Evolutionary conservation across 2,329 filamentous ascomycete species (phyloP).

Genomic region (Gnomoniopsis smithogilvyi): DNA sequence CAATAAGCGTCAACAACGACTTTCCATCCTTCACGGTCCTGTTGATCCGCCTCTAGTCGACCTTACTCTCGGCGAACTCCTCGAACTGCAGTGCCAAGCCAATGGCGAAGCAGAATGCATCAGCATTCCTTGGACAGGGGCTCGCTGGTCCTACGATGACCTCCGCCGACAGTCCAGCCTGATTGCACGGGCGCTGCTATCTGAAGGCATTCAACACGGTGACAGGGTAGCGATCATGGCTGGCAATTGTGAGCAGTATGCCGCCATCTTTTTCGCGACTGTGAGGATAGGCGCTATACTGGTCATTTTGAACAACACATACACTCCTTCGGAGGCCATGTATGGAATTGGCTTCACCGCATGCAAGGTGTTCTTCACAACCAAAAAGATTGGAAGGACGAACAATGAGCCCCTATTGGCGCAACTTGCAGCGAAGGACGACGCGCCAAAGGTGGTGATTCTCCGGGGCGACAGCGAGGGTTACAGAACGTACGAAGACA

Average conservation of each 20-base stretch:
- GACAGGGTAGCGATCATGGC: constrained; percentile 76
- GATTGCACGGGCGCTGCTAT: constrained; percentile 63
- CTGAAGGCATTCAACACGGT: constrained; percentile 63
- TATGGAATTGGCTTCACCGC: constrained; percentile 69
- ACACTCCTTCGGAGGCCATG: constrained; percentile 69
- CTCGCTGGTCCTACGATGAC: constrained; percentile 69
- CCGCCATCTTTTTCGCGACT: constrained; percentile 70
- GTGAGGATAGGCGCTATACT: constrained; percentile 65
- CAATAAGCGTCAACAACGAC: constrained; percentile 33
- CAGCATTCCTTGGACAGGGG: constrained; percentile 72
- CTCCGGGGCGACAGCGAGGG: constrained; percentile 51
- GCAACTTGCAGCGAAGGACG: constrained; percentile 44
- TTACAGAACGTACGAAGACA: constrained; percentile 58
- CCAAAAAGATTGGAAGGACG: constrained; percentile 62
- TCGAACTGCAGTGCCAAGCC: constrained; percentile 66
- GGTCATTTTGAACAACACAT: constrained; percentile 80
- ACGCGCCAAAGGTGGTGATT: constrained; percentile 54
- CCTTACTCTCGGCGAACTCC: constrained; percentile 68
- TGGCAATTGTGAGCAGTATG: constrained; percentile 78
- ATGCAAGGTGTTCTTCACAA: constrained; percentile 72
- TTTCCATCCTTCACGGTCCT: constrained; percentile 65
- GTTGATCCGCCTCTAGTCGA: constrained; percentile 67
- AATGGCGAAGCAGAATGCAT: constrained; percentile 66
- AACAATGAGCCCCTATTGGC: constrained; percentile 59
- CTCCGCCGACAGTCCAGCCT: constrained; percentile 59